A percentile compares a stretch with the other conserved stretches of the same genome.
phyloP scores from a whole-genome alignment of 1,139 yeast species.

The Tardiomyces depauwii region DNA sequence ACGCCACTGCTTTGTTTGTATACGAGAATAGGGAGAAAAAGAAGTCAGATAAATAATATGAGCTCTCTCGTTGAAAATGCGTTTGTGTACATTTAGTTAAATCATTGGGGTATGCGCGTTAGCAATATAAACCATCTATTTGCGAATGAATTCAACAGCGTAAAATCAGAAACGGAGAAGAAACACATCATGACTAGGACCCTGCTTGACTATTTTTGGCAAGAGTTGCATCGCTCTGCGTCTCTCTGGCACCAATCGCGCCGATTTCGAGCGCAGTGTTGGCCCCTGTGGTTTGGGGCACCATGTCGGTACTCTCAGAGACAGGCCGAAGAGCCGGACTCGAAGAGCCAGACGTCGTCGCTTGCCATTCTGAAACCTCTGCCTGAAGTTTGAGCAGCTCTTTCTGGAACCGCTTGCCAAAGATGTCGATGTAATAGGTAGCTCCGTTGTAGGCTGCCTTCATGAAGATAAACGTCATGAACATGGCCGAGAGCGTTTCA shows the following conservation, averaged over 20 bases:
- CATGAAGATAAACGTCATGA: constrained; percentile 59
- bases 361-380: constrained; percentile 40
- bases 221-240: no score
- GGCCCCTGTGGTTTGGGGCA: no score
- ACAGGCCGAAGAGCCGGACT: neutral
- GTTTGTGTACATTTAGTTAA: no score
- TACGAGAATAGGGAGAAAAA: constrained; percentile 15
- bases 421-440: constrained; percentile 82
- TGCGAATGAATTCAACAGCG: no score
- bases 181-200: no score
- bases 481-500: constrained; percentile 54
- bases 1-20: neutral
- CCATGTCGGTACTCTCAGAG: neutral
- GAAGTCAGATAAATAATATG: constrained; percentile 3
- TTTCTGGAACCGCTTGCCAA: constrained; percentile 71
- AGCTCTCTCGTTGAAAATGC: no score
- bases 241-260: no score
- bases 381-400: constrained; percentile 61
- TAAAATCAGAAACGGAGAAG: no score
- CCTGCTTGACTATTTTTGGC: no score
- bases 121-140: no score
- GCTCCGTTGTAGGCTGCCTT: constrained; percentile 91
- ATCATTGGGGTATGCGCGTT: no score
- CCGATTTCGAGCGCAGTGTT: no score
- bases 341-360: neutral